Base-by-base conservation (phyloP, 2,329 filamentous ascomycete genomes). In the Fusarium nisikadoi region DNA sequence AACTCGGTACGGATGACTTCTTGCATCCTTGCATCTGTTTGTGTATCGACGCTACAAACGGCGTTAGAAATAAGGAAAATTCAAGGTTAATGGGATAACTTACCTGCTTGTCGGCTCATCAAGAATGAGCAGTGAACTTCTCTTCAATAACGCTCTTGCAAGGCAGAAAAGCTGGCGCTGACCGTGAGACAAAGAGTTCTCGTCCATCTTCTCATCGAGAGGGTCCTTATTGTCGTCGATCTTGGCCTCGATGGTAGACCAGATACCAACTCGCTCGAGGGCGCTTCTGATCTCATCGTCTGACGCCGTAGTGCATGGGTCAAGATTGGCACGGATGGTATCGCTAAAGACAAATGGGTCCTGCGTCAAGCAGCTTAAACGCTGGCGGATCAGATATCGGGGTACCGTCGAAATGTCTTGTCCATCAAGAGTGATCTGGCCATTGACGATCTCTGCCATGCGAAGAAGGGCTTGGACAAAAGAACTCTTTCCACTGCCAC, bases 321-420 rank as follows among this genome's bases (percentile, higher is more conserved):
- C 86, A 1, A 86, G 79, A 50, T 89, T 90, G n/a, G 81, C 79
- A 2, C 86, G 82, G 1, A 90, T 79, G 0, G 80, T 85, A 20
- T 86, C 85, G 4, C 82, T 81, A 29, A 89, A 81, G 23, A 87
- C 81, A 59, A 88, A 83, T 0, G 86, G 82, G 38, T 89, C 87
- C 77, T 89, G 88, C 1, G 87, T 85, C 23, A 89, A 76, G 12
- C 83, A 83, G 43, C 84, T 84, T 14, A 89, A 76, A 8, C 71
- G 73, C 16, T 78, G 68, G 13, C 80, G 80, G 25, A 81, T 62
- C 29, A 75, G 19, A 8, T 72, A 58, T 11, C 78, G 74, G 1
- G 80, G 77, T 8, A 81, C 25, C 6, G 9, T 65, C 5, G 75
- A 65, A 2, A 80, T 74, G 42, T 87, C 82, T 17, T 86, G 67